Conservation (phyloP, 352 stramenopile species). For the Pythium biforme region DNA sequence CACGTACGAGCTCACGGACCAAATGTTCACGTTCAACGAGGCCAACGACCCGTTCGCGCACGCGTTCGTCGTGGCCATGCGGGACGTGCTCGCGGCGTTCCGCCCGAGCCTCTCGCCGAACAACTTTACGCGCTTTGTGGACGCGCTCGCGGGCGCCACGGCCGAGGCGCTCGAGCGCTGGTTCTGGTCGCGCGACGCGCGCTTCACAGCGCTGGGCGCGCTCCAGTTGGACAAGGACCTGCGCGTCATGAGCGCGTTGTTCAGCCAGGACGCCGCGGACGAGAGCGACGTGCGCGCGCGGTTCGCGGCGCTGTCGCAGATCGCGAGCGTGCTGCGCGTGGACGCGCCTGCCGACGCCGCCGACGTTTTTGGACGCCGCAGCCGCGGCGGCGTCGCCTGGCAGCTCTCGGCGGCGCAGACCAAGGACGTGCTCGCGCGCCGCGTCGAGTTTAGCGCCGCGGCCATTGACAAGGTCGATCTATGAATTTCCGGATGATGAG, state of each 20-base stretch:
- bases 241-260: conserved; percentile 66
- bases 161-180: conserved; percentile 60
- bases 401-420: conserved; percentile 59
- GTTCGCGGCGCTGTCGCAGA: conserved; percentile 67
- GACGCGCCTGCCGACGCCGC: conserved; percentile 70
- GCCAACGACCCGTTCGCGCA: conserved; percentile 86
- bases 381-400: conserved; percentile 70
- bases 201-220: conserved; percentile 80
- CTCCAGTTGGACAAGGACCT: conserved; percentile 88
- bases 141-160: conserved; percentile 41
- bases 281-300: conserved; percentile 42
- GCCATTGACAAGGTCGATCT: conserved; percentile 66
- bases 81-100: conserved; percentile 54
- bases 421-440: conserved; percentile 72
- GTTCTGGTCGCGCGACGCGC: conserved; percentile 50
- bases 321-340: conserved; percentile 68
- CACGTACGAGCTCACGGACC: conserved; percentile 81
- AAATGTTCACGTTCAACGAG: conserved; percentile 87
- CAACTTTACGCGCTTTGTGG: conserved; percentile 61
- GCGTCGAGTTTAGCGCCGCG: conserved; percentile 73
- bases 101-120: conserved; percentile 45
- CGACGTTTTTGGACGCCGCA: conserved; percentile 68
- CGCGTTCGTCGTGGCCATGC: conserved; percentile 63
- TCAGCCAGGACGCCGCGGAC: conserved; percentile 33
- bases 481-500: neutral